Conservation (phyloP, 2,329 filamentous ascomycete species). For the Aspergillus sp. region DNA sequence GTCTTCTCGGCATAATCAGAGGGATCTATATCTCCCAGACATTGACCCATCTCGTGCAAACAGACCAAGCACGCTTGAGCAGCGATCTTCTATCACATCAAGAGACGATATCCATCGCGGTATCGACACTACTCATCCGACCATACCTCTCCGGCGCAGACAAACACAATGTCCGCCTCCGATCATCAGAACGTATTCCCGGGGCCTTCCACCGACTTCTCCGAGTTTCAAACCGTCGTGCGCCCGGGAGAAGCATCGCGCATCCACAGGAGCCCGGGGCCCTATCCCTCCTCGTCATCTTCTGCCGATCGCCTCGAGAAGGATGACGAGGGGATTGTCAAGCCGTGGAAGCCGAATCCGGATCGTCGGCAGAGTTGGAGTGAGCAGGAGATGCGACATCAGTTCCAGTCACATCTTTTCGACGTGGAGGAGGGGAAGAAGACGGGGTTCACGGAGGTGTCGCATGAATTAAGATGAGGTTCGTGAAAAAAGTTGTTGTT, state of each 20-base stretch:
- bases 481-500: not conserved
- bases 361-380: conserved; percentile 36
- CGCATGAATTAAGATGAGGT: conserved; percentile 26
- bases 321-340: not conserved
- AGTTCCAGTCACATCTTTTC: conserved; percentile 44
- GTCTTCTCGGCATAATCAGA: too few species aligned
- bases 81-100: too few species aligned
- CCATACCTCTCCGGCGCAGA: not conserved
- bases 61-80: too few species aligned
- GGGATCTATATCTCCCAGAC: too few species aligned
- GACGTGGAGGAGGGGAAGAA: conserved; percentile 42
- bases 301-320: not conserved
- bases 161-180: not conserved
- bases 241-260: conserved; percentile 3
- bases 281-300: too few species aligned
- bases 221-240: conserved; percentile 3
- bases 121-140: too few species aligned
- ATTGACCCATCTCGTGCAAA: too few species aligned
- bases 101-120: too few species aligned
- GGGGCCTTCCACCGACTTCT: conserved; percentile 5
- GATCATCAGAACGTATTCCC: not conserved
- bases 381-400: conserved; percentile 56
- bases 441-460: conserved; percentile 58
- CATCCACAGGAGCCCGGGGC: not conserved
- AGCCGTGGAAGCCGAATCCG: conserved; percentile 29